A percentile compares a stretch with the other conserved stretches of the same genome.
These are phyloP conservation scores for Nematodospora valgi DNA, from an alignment of 805 yeast genomes.

Conservation along the genomic window DNA sequence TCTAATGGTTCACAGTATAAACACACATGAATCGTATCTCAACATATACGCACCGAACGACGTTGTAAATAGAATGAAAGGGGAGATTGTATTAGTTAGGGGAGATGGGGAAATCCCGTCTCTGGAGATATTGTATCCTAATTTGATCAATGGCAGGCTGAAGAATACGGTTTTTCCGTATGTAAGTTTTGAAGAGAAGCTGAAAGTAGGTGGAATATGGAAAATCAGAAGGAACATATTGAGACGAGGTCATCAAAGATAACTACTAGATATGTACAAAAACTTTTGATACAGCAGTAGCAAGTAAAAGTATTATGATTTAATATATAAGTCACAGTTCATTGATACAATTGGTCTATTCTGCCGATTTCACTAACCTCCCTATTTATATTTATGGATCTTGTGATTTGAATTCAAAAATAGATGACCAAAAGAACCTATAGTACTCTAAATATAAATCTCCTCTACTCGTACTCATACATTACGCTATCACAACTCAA, in stretches of 20 bases:
- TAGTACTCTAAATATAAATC: too few species aligned
- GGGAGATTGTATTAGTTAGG: conserved; percentile 42
- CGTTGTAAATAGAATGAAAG: conserved; percentile 8
- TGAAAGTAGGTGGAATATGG: conserved; percentile 54
- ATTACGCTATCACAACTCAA: conserved; percentile 45
- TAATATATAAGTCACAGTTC: too few species aligned
- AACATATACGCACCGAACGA: conserved; percentile 56
- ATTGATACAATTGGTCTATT: too few species aligned
- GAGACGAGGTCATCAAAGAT: conserved; percentile 27
- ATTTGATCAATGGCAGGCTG: conserved; percentile 15
- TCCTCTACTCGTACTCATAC: too few species aligned
- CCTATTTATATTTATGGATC: too few species aligned
- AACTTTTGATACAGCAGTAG: too few species aligned
- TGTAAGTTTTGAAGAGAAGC: conserved; percentile 37
- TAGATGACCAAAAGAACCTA: too few species aligned
- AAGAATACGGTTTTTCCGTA: conserved; percentile 34
- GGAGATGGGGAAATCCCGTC: conserved; percentile 68
- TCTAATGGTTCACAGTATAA: conserved; percentile 66
- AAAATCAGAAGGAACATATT: conserved; percentile 53
- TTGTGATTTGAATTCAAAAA: too few species aligned
- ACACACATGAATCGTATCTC: conserved; percentile 32
- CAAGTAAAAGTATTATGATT: too few species aligned
- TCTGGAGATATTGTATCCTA: conserved; percentile 44
- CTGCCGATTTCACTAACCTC: too few species aligned
- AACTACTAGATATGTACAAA: neutral